phyloP scores from a whole-genome alignment of 2,329 filamentous ascomycete species.

The Apiospora sp. region DNA sequence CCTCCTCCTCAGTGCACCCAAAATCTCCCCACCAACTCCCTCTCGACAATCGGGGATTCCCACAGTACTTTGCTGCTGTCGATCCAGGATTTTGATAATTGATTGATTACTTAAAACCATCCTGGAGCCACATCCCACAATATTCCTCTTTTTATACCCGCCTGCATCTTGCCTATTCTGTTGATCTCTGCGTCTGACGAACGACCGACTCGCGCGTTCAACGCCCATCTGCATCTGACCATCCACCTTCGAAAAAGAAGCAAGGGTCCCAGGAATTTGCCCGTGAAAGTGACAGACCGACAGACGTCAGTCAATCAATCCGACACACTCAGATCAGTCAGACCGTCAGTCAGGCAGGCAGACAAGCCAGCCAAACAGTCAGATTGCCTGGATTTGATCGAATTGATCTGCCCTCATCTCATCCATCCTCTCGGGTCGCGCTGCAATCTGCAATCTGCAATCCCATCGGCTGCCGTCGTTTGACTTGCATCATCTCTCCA shows the following conservation, averaged over 20 bases:
- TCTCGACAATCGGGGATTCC: neutral
- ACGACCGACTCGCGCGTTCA: neutral
- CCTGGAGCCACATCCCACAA: neutral
- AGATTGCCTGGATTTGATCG: neutral
- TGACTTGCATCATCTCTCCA: neutral
- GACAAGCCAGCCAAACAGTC: neutral
- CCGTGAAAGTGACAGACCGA: neutral
- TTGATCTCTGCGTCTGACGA: neutral
- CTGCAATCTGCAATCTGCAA: neutral
- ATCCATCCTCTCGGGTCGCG: slow-evolving; percentile 7
- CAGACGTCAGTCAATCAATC: neutral
- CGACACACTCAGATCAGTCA: no score
- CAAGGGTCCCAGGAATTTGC: neutral
- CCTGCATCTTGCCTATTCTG: neutral
- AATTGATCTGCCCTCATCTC: neutral
- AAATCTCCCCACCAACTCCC: neutral
- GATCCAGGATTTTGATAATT: neutral
- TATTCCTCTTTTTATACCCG: neutral
- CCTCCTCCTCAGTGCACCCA: neutral
- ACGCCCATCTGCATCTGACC: neutral
- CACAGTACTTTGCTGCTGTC: neutral
- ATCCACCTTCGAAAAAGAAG: neutral
- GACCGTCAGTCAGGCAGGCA: neutral
- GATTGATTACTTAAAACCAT: neutral
- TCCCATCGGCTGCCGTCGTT: no score